phyloP scores from a whole-genome alignment of 495 filamentous ascomycete genomes.

The Neurospora sublineolata region DNA sequence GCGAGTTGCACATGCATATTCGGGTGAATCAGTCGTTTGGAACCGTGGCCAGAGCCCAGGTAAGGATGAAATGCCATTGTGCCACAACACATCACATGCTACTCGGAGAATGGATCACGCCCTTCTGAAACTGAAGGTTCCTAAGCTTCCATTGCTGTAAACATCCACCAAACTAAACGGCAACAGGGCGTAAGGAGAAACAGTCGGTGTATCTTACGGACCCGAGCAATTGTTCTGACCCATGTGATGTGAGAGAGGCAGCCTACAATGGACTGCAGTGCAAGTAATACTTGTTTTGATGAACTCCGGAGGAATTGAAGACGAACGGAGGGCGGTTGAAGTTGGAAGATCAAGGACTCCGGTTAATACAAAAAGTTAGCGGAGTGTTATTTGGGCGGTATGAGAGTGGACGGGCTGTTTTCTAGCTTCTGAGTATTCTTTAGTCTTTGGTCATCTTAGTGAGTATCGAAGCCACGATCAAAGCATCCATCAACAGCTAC shows the following conservation, averaged over 20 bases:
- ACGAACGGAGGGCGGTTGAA: not conserved
- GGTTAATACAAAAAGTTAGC: not conserved
- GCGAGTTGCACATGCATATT: not conserved
- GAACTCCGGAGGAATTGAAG: not conserved
- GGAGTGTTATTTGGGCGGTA: not conserved
- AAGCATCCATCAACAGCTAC: not conserved
- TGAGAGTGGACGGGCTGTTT: not conserved
- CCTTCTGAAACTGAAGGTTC: not conserved
- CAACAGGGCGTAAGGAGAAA: not conserved
- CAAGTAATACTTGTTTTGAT: not conserved
- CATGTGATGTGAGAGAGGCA: not conserved
- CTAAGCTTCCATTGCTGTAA: not conserved
- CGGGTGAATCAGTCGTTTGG: not conserved
- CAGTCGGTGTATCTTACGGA: not conserved
- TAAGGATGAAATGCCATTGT: not conserved
- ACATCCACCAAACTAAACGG: not conserved
- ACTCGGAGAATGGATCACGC: not conserved
- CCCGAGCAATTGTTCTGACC: not conserved
- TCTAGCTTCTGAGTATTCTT: not conserved
- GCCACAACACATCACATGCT: not conserved
- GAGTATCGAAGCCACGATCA: not conserved
- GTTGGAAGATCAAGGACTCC: not conserved
- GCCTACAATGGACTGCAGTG: not conserved
- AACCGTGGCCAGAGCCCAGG: not conserved
- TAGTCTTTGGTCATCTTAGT: not conserved